phyloP scores from a whole-genome alignment of 805 yeast genomes.

The Cyberlindnera maclurae region DNA sequence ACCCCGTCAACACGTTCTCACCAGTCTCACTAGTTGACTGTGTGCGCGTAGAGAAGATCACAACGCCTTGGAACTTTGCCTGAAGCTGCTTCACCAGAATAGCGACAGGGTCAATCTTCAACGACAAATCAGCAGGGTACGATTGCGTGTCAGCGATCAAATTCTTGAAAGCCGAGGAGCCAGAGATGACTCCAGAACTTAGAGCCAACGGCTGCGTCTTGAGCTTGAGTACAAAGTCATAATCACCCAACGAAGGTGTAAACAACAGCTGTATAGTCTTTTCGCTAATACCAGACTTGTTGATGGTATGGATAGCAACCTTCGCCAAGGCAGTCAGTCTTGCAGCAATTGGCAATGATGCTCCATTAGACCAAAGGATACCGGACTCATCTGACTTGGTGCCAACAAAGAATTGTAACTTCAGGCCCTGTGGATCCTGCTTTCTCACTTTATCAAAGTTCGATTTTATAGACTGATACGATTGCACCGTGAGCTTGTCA shows the following conservation, averaged over 20 bases:
- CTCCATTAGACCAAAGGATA: slow-evolving; percentile 64
- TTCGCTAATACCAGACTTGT: slow-evolving; percentile 35
- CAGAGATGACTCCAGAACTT: slow-evolving; percentile 46
- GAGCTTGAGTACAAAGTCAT: slow-evolving; percentile 68
- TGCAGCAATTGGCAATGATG: slow-evolving; percentile 70
- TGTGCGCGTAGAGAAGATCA: slow-evolving; percentile 61
- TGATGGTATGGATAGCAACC: slow-evolving; percentile 55
- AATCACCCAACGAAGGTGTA: slow-evolving; percentile 78
- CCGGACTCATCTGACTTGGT: slow-evolving; percentile 85
- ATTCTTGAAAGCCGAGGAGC: slow-evolving; percentile 52
- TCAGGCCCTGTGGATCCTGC: slow-evolving; percentile 75
- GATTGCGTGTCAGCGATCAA: slow-evolving; percentile 28
- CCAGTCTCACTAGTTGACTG: slow-evolving; percentile 48
- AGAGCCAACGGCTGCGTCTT: slow-evolving; percentile 37
- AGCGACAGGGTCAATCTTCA: slow-evolving; percentile 53
- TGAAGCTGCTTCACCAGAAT: slow-evolving; percentile 55
- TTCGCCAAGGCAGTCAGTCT: slow-evolving; percentile 84
- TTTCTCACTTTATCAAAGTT: slow-evolving; percentile 65
- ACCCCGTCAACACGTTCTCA: slow-evolving; percentile 65
- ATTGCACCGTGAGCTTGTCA: slow-evolving; percentile 55
- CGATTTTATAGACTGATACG: slow-evolving; percentile 53
- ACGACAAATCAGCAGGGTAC: slow-evolving; percentile 33
- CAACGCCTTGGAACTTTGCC: slow-evolving; percentile 54
- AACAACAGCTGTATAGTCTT: slow-evolving; percentile 51
- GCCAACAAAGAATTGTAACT: slow-evolving; percentile 75